These are phyloP conservation scores for Jaenimonas drosophilae DNA, from an alignment of 208 protist species.

Conservation along the genomic window DNA sequence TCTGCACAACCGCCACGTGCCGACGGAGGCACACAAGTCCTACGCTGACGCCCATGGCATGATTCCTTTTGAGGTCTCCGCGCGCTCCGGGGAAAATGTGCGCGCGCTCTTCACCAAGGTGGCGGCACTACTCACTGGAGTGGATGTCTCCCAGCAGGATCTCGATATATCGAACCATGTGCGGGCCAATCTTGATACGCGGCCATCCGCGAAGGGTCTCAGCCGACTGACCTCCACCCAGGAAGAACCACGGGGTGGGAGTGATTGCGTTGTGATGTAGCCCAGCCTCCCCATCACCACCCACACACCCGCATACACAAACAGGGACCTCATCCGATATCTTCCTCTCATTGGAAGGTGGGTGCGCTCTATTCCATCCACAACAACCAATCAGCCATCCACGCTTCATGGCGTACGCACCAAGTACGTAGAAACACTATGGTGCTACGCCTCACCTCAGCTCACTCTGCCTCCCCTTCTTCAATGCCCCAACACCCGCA, in stretches of 20 bases:
- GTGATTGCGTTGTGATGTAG: too few relatives aligned
- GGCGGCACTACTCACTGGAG: constrained; percentile 77
- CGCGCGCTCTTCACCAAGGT: constrained; percentile 71
- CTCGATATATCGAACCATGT: constrained; percentile 51
- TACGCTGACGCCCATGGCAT: constrained; percentile 55
- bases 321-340: background rate
- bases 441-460: too few relatives aligned
- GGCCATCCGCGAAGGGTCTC: constrained; percentile 10
- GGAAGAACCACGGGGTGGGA: background rate
- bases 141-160: constrained; percentile 62
- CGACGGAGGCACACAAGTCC: constrained; percentile 42
- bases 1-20: constrained; percentile 78
- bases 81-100: constrained; percentile 88
- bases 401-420: too few relatives aligned
- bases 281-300: too few relatives aligned
- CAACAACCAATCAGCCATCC: too few relatives aligned
- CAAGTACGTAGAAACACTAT: too few relatives aligned
- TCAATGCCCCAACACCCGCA: background rate
- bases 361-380: too few relatives aligned
- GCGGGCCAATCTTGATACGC: constrained; percentile 30
- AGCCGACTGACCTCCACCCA: constrained; percentile 1
- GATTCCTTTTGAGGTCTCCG: constrained; percentile 72
- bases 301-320: constrained; percentile 5
- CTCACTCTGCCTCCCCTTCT: background rate
- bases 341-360: too few relatives aligned